These are phyloP conservation scores for Pythium graminicola DNA, from an alignment of 352 stramenopile species.

Conservation along the genomic window DNA sequence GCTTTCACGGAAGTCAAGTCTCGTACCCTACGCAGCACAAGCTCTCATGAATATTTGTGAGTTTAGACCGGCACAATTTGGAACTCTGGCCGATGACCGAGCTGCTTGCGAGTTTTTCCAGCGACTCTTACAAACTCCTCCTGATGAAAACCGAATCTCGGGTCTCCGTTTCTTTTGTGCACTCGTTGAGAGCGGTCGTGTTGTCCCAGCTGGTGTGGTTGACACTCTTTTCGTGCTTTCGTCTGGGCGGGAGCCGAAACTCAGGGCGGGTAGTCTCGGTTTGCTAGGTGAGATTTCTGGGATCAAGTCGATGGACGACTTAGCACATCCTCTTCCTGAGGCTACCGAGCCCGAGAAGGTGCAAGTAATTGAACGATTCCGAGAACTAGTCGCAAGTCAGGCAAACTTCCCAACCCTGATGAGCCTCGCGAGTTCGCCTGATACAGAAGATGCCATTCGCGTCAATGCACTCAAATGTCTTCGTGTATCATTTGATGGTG, in stretches of 20 bases:
- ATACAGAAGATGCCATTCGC: constrained; percentile 35
- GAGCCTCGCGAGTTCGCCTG: constrained; percentile 42
- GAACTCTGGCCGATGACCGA: constrained; percentile 47
- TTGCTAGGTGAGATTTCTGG: constrained; percentile 48
- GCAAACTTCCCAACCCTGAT: constrained; percentile 64
- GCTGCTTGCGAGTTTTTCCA: constrained; percentile 76
- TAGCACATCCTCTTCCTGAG: constrained; percentile 41
- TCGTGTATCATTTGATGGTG: constrained; percentile 50
- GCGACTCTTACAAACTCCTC: constrained; percentile 61
- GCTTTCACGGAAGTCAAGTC: constrained; percentile 54
- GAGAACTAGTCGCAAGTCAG: constrained; percentile 49
- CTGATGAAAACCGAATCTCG: constrained; percentile 67
- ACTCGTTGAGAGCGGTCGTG: constrained; percentile 47
- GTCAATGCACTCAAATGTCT: constrained; percentile 66
- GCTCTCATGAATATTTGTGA: constrained; percentile 76
- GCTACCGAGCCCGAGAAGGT: constrained; percentile 33
- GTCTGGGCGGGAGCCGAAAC: constrained; percentile 40
- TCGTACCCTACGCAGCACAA: constrained; percentile 61
- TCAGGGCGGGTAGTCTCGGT: constrained; percentile 49
- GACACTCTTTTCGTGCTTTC: constrained; percentile 71
- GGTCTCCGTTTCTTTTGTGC: constrained; percentile 63
- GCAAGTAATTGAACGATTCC: constrained; percentile 46
- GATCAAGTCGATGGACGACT: constrained; percentile 40
- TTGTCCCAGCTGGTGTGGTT: constrained; percentile 48
- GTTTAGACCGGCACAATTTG: constrained; percentile 60